Evolutionary conservation across 495 filamentous ascomycete species (phyloP), one percentile per base, ranked within the genome.

Genomic region (Hypoxylon crocopeplum): DNA sequence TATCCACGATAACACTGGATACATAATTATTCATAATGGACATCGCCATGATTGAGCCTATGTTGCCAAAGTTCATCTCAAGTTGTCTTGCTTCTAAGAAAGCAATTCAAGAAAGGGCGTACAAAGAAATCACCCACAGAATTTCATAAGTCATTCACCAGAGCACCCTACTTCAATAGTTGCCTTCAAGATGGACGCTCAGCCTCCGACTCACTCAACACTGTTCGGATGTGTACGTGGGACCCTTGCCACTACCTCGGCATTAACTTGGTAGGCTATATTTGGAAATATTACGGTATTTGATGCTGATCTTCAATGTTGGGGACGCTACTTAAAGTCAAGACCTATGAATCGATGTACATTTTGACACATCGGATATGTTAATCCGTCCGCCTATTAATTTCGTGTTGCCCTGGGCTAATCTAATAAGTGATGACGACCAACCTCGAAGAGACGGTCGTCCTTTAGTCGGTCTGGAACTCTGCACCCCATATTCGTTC

Each of bases 401-500:
- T 7, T 2, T 20, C 10, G 7, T 13, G 12, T 25, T 21, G 2
- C 29, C 27, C 46, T 21, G 4, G 11, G 10, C 17, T 7, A 16
- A 24, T 25, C 25, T 11, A 3, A 25, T 25, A 13, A 37, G 3
- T 33, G 6, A n/a, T 8, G 2, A 12, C 20, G 25, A 37, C 32
- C 29, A 30, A 29, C 5, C 25, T 38, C 21, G 51, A 22, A 44
- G 12, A 40, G n/a, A 7, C 15, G 4, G 22, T 50, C 24, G 19
- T 21, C 10, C 17, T 21, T 39, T 1, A 11, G 17, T 11, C 25
- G 46, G 56, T 52, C 62, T 65, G 33, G 62, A 65, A 47, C 56
- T 16, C 49, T 60, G 56, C 22, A 58, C 62, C 49, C 56, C 55
- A 54, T 48, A 48, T 52, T 42, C 39, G 41, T 49, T 60, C 62